phyloP scores from a whole-genome alignment of 148 eudicot species.

The Salicornia ramosissima region DNA sequence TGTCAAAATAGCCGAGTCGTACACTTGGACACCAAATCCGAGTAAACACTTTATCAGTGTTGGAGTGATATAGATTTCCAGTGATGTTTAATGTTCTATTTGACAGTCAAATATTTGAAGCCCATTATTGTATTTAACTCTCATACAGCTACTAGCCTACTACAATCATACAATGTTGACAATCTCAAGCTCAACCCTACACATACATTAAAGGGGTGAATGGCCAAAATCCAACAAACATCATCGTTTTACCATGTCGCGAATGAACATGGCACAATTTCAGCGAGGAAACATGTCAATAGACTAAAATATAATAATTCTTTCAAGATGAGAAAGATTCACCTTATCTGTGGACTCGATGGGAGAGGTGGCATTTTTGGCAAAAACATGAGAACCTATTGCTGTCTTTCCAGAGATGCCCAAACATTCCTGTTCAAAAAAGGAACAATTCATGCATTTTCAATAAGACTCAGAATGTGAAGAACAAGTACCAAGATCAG shows the following conservation, averaged over 20 bases:
- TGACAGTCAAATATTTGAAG: neutral
- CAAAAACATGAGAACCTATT: constrained; percentile 24
- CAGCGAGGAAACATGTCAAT: neutral
- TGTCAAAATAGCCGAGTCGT: too few relatives aligned
- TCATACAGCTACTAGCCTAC: neutral
- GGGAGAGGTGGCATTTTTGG: constrained; percentile 25
- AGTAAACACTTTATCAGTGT: too few relatives aligned
- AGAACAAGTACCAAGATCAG: neutral
- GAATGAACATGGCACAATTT: neutral
- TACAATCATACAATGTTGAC: too few relatives aligned
- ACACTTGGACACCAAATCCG: too few relatives aligned
- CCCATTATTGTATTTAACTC: neutral
- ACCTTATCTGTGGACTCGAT: constrained; percentile 36
- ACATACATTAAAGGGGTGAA: neutral
- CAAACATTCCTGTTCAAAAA: constrained; percentile 20
- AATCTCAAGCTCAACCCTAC: neutral
- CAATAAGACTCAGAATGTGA: neutral
- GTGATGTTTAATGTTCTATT: too few relatives aligned
- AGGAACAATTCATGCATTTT: neutral
- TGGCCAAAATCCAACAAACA: neutral
- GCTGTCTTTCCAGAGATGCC: constrained; percentile 25
- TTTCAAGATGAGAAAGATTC: constrained; percentile 7
- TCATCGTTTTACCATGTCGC: neutral
- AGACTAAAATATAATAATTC: neutral
- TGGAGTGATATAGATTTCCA: too few relatives aligned